Evolutionary conservation across 352 stramenopile species (phyloP), one percentile per base, ranked within the genome.

Genomic region (Phytophthora pini): DNA sequence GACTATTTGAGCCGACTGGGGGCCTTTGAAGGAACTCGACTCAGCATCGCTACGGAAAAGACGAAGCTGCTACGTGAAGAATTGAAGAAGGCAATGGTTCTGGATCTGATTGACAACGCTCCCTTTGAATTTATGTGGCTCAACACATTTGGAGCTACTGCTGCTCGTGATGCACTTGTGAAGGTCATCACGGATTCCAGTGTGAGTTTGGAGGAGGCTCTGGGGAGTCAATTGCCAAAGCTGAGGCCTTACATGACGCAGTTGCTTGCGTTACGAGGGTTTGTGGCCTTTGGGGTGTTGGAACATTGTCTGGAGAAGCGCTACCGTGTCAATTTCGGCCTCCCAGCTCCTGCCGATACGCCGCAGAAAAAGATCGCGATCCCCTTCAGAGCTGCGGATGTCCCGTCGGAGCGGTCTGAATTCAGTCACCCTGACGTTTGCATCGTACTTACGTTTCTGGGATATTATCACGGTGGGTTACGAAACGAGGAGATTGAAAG

Each of bases 391-490:
- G 88, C 83, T 17, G 85, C 84, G 7, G 88, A 97, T 67, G 86
- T 94, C 15, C 90, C 91, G 4, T 79, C 84, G 4, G 78, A 94
- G 27, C 72, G 89, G 3, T 84, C 83, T 3, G 93, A 98, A 61
- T 98, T 96, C 72, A 91, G 84, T 40, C 91, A 98, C 49, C 93
- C 90, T 10, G 89, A 97, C 58, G 80, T 91, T 31, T 83, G 82
- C 17, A 88, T 98, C 40, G 61, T 77, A 7, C 75, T 97, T 4
- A 97, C 90, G 3, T 15, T 94, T 11, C 68, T 97, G 0, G 79
- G 81, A 10, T 98, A 97, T 68, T 98, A 97, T 53, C 77, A 96
- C 58, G 56, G 71, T 39, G 90, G 90, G 0, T 65, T 98, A 2
- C 72, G 55, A 0, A 29, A 74, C 2, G 26, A 72, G 0, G 77